Evolutionary conservation across 345 rosid species (phyloP), one percentile per base, ranked within the genome.

Genomic region (Erysimum cheiranthoides): DNA sequence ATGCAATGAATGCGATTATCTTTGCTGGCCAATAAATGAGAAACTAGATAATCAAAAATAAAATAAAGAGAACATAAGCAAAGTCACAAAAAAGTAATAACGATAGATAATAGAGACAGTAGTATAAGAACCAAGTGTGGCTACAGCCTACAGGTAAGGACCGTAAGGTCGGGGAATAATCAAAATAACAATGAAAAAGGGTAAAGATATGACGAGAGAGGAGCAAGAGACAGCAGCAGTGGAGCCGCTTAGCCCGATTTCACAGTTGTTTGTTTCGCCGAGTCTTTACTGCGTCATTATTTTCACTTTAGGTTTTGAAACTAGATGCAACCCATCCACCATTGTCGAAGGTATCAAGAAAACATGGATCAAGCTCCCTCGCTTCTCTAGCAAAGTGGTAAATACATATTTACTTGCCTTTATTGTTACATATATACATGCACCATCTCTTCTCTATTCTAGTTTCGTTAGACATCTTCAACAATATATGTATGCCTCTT

Each of bases 351-450:
- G 93, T 16, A 61, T 90, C 53, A 32, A 59, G 65, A 76, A 84
- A 17, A 88, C 90, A 50, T 75, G 87, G 89, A 64, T 85, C 66
- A 85, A 77, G 39, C 90, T 87, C 71, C 97, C 90, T 70, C 92
- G 96, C 63, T 88, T 90, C 82, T 84, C 88, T 40, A 88, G 92
- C 83, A 87, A 82, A 56, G 77, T 86, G 85, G 97, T 89, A 84
- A 65, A 17, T n/a, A 57, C 43, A 42, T 8, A 35, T 47, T 16
- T 42, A 62, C 32, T 13, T 30, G 10, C 30, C 31, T 30, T 2
- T 1, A 3, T 21, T 34, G 18, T 39, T 61, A 49, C 4, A 17
- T 18, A 16, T 21, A 21, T 21, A 21, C 25, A 21, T 21, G 25
- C 25, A 21, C 25, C 25, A 21, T 0, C 25, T 21, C 25, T 21